Percentiles rank a stretch among this genome's conserved stretches.
Conservation (phyloP, 2,329 filamentous ascomycete species). For the Pyricularia grisea region DNA sequence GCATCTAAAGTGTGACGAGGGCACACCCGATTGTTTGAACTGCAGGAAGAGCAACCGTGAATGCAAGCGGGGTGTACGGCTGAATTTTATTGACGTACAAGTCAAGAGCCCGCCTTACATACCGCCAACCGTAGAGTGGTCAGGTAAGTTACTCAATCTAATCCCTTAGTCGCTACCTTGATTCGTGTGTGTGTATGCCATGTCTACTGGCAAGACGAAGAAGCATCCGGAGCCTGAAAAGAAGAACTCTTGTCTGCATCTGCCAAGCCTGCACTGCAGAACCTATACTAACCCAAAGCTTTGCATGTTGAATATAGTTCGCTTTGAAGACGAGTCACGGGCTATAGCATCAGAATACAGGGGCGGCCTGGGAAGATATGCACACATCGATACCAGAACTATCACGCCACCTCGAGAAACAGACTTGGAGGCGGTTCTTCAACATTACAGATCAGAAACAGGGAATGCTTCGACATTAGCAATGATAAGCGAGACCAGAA, state of each 20-base stretch:
- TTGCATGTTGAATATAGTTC: slow-evolving; percentile 33
- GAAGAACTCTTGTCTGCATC: not conserved
- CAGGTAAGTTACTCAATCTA: slow-evolving; percentile 29
- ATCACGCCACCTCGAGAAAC: slow-evolving; percentile 17
- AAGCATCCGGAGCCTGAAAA: not conserved
- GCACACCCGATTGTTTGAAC: slow-evolving; percentile 55
- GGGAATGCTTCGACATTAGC: not conserved
- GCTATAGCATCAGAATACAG: slow-evolving; percentile 85
- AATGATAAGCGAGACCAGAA: not conserved
- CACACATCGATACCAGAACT: slow-evolving; percentile 36
- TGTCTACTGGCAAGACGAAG: not conserved
- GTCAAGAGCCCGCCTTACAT: slow-evolving; percentile 59
- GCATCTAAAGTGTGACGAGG: slow-evolving; percentile 87
- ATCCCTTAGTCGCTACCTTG: not conserved
- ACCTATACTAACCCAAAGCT: slow-evolving; percentile 6
- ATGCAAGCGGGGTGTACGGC: slow-evolving; percentile 75
- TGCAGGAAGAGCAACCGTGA: slow-evolving; percentile 79
- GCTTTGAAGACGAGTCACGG: slow-evolving; percentile 82
- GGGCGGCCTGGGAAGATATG: slow-evolving; percentile 68
- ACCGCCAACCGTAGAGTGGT: slow-evolving; percentile 54
- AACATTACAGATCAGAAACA: slow-evolving; percentile 10
- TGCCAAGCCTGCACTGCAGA: not conserved
- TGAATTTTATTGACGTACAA: slow-evolving; percentile 87
- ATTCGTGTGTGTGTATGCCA: not conserved
- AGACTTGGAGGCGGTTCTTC: slow-evolving; percentile 17